phyloP scores from a whole-genome alignment of 805 yeast species.

The Pichia heedii region DNA sequence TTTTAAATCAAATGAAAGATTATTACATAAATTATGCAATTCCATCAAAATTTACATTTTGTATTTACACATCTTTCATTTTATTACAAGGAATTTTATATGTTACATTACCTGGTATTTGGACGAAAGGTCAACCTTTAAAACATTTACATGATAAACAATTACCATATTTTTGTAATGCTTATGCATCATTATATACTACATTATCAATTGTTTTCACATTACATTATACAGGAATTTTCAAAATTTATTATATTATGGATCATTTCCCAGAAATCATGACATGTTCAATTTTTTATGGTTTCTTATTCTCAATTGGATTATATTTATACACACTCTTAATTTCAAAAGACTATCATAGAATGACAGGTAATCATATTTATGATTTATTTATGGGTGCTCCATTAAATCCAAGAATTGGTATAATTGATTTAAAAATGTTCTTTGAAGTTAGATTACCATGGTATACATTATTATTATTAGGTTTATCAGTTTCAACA shows the following conservation, averaged over 20 bases:
- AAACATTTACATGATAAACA: conserved; percentile 71
- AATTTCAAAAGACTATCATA: conserved; percentile 68
- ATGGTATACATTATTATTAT: conserved; percentile 83
- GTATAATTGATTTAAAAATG: conserved; percentile 89
- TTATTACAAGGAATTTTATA: conserved; percentile 64
- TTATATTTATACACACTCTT: conserved; percentile 61
- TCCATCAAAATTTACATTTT: conserved; percentile 57
- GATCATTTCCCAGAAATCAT: conserved; percentile 86
- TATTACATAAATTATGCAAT: conserved; percentile 43
- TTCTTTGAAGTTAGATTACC: conserved; percentile 96
- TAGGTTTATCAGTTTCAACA: conserved; percentile 63
- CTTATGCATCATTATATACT: conserved; percentile 74
- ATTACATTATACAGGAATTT: conserved; percentile 66
- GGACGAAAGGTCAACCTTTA: conserved; percentile 93
- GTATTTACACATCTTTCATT: conserved; percentile 63
- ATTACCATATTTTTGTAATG: conserved; percentile 89
- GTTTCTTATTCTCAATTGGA: conserved; percentile 57
- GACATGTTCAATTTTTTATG: conserved; percentile 82
- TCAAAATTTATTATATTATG: conserved; percentile 64
- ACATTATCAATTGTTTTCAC: conserved; percentile 47
- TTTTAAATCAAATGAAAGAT: conserved; percentile 34
- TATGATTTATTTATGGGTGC: conserved; percentile 97
- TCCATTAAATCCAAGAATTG: conserved; percentile 91
- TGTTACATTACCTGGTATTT: conserved; percentile 81
- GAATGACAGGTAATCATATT: conserved; percentile 84